Percentiles rank a stretch among this genome's conserved stretches.
Evolutionary conservation across 2,329 filamentous ascomycete species (phyloP).

Genomic region (Alternaria viburni): DNA sequence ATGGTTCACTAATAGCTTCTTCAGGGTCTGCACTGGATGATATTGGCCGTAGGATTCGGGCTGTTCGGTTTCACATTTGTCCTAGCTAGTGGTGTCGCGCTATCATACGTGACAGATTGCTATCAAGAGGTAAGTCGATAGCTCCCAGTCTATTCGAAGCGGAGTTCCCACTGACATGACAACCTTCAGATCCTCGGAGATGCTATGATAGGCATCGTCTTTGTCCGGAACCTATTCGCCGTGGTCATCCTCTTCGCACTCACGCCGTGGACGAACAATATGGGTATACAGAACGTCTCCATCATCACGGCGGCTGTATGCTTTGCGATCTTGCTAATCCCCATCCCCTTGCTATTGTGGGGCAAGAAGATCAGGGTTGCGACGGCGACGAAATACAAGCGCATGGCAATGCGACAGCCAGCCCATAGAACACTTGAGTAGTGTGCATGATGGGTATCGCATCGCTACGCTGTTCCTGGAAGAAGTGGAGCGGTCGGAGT

Average conservation of each 20-base stretch:
- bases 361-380: constrained; percentile 19
- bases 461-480: background rate
- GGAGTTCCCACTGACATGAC: background rate
- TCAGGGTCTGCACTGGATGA: constrained; percentile 32
- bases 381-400: constrained; percentile 14
- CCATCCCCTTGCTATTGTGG: constrained; percentile 18
- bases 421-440: constrained; percentile 12
- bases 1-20: background rate
- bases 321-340: constrained; percentile 36
- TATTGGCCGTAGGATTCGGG: constrained; percentile 47
- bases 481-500: background rate
- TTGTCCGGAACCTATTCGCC: constrained; percentile 54
- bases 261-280: constrained; percentile 49
- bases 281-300: constrained; percentile 52
- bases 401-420: constrained; percentile 18
- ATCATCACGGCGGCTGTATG: constrained; percentile 49
- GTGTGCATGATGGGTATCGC: background rate
- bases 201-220: constrained; percentile 54
- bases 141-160: background rate
- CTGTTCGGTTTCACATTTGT: constrained; percentile 49
- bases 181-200: constrained; percentile 52
- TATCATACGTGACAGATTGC: constrained; percentile 51
- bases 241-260: constrained; percentile 57
- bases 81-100: constrained; percentile 40
- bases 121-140: constrained; percentile 23